phyloP scores from a whole-genome alignment of 208 protist genomes.

The Crithidia acanthocephali region DNA sequence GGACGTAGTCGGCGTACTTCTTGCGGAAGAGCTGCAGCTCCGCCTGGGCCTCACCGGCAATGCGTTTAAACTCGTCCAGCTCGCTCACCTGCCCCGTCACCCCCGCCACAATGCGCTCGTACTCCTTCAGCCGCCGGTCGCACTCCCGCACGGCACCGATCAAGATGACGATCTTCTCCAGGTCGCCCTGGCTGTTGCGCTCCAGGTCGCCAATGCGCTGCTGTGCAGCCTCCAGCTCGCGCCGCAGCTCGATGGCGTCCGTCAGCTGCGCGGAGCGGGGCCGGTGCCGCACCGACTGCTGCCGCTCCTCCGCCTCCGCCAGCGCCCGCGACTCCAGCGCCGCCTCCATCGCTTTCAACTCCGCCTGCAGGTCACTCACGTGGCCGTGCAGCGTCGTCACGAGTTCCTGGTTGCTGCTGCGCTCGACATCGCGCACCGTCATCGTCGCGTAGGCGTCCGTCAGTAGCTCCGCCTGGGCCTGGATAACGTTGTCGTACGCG shows the following conservation, averaged over 20 bases:
- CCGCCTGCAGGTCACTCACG: constrained; percentile 37
- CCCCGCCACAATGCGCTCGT: constrained; percentile 49
- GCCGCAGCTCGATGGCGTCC: constrained; percentile 35
- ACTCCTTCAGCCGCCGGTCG: constrained; percentile 69
- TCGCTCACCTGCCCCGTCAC: constrained; percentile 64
- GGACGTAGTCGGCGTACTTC: constrained; percentile 72
- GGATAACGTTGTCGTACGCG: constrained; percentile 84
- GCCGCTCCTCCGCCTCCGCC: constrained; percentile 24
- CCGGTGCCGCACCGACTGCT: not conserved
- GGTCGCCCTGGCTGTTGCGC: constrained; percentile 54
- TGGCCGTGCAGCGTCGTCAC: constrained; percentile 37
- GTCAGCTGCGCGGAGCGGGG: constrained; percentile 5
- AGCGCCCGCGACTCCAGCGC: constrained; percentile 35
- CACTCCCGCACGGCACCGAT: constrained; percentile 79
- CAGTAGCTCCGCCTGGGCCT: constrained; percentile 75
- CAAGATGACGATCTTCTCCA: constrained; percentile 82
- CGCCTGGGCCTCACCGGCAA: constrained; percentile 76
- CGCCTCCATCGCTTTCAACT: constrained; percentile 43
- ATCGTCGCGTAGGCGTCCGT: constrained; percentile 44
- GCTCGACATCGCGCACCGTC: constrained; percentile 22
- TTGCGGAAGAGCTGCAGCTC: constrained; percentile 75
- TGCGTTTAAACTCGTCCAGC: constrained; percentile 78
- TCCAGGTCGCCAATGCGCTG: constrained; percentile 54
- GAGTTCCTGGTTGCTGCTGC: constrained; percentile 28
- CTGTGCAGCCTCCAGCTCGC: constrained; percentile 44